phyloP scores from a whole-genome alignment of 2,329 filamentous ascomycete species.

The Hortaea sp. region DNA sequence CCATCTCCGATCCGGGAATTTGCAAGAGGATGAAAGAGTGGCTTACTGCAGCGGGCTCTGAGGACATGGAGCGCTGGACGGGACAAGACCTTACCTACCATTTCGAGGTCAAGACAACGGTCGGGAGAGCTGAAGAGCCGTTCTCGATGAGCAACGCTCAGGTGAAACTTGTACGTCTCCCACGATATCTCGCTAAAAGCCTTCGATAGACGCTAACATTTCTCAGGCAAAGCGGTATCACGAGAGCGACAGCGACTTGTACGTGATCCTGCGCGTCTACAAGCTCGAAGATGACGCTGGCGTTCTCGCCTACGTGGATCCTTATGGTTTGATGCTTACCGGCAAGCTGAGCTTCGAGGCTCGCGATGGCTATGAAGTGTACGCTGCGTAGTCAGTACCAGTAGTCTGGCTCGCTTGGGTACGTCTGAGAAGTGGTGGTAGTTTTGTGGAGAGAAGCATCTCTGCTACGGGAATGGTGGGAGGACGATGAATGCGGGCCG shows the following conservation, averaged over 20 bases:
- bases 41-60: constrained; percentile 2
- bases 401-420: too few relatives aligned
- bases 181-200: background rate
- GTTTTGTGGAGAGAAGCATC: too few relatives aligned
- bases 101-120: constrained; percentile 9
- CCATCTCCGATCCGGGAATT: constrained; percentile 2
- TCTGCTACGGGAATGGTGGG: too few relatives aligned
- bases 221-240: constrained; percentile 1
- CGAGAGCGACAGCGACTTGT: background rate
- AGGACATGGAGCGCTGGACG: background rate
- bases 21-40: constrained; percentile 2
- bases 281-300: background rate
- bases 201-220: background rate
- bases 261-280: constrained; percentile 2
- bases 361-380: background rate
- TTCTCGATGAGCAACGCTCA: constrained; percentile 5
- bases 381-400: too few relatives aligned
- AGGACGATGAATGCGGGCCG: too few relatives aligned
- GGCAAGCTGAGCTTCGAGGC: background rate
- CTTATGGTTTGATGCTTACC: background rate
- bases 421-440: too few relatives aligned
- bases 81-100: constrained; percentile 7
- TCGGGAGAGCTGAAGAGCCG: constrained; percentile 1
- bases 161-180: background rate
- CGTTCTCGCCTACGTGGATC: constrained; percentile 1